A percentile compares a stretch with the other conserved stretches of the same genome.
phyloP scores from a whole-genome alignment of 2,329 filamentous ascomycete species.

The Beauveria scarabaeidicola region DNA sequence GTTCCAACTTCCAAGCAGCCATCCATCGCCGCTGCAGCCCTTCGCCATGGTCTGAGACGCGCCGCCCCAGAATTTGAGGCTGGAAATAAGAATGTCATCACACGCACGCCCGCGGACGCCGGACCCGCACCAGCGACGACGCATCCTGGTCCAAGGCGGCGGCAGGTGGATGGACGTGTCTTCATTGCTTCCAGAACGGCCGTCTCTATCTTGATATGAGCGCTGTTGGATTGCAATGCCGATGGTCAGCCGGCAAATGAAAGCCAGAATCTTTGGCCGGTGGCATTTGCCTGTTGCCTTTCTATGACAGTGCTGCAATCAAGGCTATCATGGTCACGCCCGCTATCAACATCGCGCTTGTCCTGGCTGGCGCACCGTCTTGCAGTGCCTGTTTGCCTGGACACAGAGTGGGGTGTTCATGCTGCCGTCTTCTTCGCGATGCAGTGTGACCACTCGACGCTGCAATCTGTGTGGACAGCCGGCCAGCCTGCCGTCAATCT shows the following conservation, averaged over 20 bases:
- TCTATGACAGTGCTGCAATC: neutral
- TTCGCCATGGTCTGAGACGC: neutral
- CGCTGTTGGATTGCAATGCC: neutral
- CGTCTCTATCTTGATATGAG: neutral
- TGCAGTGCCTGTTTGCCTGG: neutral
- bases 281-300: neutral
- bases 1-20: slow-evolving; percentile 3
- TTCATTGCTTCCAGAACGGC: neutral
- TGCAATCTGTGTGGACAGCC: neutral
- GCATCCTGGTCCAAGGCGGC: neutral
- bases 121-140: neutral
- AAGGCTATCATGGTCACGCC: neutral
- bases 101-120: slow-evolving; percentile 3
- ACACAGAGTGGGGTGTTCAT: neutral
- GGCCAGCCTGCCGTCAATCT: slow-evolving; percentile 5
- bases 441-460: neutral
- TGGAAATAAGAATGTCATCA: neutral
- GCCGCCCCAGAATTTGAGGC: neutral
- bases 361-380: neutral
- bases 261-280: neutral
- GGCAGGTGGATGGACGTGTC: neutral
- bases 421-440: neutral
- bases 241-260: slow-evolving; percentile 1
- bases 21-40: neutral
- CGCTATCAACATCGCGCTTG: neutral